A percentile compares a stretch with the other conserved stretches of the same genome.
These are phyloP conservation scores for Pichia gijzeniarum DNA, from an alignment of 805 yeast species.

Conservation along the genomic window DNA sequence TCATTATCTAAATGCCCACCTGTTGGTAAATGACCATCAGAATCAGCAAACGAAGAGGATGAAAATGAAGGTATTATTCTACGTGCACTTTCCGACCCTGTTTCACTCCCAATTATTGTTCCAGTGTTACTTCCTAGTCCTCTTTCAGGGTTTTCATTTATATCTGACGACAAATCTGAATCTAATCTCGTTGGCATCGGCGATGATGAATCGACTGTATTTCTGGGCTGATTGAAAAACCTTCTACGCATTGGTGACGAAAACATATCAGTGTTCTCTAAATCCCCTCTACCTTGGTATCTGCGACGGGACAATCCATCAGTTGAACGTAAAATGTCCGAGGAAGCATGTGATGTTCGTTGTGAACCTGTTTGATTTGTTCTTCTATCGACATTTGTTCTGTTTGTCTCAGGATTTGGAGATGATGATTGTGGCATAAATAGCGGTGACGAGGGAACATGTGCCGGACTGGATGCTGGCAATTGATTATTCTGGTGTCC, in stretches of 20 bases:
- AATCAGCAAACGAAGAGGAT: conserved; percentile 20
- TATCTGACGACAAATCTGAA: conserved; percentile 16
- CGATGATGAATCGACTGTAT: conserved; percentile 11
- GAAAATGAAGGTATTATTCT: conserved; percentile 12
- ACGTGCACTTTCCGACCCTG: neutral
- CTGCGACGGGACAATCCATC: conserved; percentile 41
- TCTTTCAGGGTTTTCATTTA: neutral
- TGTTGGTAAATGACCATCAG: conserved; percentile 13
- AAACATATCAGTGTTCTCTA: conserved; percentile 59
- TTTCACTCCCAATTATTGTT: neutral
- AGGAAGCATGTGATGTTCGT: conserved; percentile 32
- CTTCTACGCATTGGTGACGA: conserved; percentile 66
- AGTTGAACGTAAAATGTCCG: conserved; percentile 30
- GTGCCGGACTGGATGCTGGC: conserved; percentile 13
- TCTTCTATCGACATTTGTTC: neutral
- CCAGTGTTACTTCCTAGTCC: neutral
- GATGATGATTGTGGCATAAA: conserved; percentile 11
- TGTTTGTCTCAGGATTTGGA: neutral
- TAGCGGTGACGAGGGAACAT: conserved; percentile 14
- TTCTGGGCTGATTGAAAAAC: conserved; percentile 40
- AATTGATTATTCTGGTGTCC: too few species aligned
- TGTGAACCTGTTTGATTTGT: neutral
- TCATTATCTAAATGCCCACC: neutral
- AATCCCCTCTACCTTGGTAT: conserved; percentile 63
- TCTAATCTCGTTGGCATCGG: conserved; percentile 4